A percentile compares a stretch with the other conserved stretches of the same genome.
Conservation (phyloP, 129 eudicot species). For the Artemisia argyi region DNA sequence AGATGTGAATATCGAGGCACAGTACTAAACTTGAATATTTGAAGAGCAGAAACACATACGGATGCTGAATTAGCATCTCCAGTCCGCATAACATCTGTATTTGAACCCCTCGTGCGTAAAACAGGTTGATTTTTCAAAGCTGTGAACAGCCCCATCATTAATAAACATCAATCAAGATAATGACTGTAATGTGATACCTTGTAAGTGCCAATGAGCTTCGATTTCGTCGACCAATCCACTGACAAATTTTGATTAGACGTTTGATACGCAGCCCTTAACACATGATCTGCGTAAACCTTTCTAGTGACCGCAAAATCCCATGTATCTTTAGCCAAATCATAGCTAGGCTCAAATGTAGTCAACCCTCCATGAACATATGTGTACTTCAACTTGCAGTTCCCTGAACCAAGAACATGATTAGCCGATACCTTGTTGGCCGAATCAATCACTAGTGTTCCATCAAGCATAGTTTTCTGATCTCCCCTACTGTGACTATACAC, state of each 20-base stretch:
- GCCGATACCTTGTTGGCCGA: slow-evolving; percentile 76
- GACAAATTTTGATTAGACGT: slow-evolving; percentile 62
- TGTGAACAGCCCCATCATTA: not conserved
- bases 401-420: slow-evolving; percentile 71
- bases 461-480: slow-evolving; percentile 68
- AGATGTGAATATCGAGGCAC: no score
- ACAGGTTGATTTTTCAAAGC: not conserved
- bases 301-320: slow-evolving; percentile 84
- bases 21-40: no score
- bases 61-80: not conserved
- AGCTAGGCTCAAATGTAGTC: slow-evolving; percentile 88
- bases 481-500: slow-evolving; percentile 67
- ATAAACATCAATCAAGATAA: not conserved
- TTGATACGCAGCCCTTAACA: slow-evolving; percentile 71
- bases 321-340: slow-evolving; percentile 65
- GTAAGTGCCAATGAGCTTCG: slow-evolving; percentile 61
- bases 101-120: not conserved
- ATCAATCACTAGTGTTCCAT: slow-evolving; percentile 81
- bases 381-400: slow-evolving; percentile 69
- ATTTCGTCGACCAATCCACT: slow-evolving; percentile 74
- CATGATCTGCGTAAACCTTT: slow-evolving; percentile 61
- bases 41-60: no score
- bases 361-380: slow-evolving; percentile 64
- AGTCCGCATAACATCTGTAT: slow-evolving; percentile 2
- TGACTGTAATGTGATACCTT: slow-evolving; percentile 53